phyloP scores from a whole-genome alignment of 306 rosid species.

The Herpetospermum pedunculosum region DNA sequence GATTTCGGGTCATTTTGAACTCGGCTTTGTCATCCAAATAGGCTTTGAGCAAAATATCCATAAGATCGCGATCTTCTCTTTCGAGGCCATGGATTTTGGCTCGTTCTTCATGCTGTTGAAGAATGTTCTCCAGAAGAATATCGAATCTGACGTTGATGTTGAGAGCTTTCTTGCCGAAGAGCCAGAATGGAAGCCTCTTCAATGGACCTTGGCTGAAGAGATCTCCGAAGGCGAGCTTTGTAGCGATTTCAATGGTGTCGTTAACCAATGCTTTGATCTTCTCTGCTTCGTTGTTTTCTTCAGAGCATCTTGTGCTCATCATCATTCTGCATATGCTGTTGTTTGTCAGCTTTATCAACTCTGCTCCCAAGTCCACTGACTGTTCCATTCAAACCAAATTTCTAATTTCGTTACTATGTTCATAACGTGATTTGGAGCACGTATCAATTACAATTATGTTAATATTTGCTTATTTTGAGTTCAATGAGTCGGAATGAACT shows the following conservation, averaged over 20 bases:
- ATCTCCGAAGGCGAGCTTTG: conserved; percentile 27
- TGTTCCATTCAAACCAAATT: neutral
- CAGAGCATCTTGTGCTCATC: conserved; percentile 25
- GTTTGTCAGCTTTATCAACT: conserved; percentile 27
- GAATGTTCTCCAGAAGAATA: conserved; percentile 34
- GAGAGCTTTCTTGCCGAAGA: conserved; percentile 31
- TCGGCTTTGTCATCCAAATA: conserved; percentile 40
- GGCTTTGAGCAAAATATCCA: conserved; percentile 48
- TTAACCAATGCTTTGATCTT: conserved; percentile 26
- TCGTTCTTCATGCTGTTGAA: conserved; percentile 43
- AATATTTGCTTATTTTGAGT: too few species aligned
- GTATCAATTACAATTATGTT: too few species aligned
- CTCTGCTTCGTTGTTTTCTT: conserved; percentile 26
- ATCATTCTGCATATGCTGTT: conserved; percentile 35
- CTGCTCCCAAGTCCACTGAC: conserved; percentile 24
- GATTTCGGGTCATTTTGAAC: conserved; percentile 34
- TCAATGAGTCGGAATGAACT: too few species aligned
- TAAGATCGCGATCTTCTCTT: conserved; percentile 29
- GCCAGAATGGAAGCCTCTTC: conserved; percentile 51
- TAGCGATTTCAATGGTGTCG: conserved; percentile 31
- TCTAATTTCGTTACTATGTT: neutral
- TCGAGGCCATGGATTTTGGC: conserved; percentile 23
- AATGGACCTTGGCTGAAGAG: conserved; percentile 27
- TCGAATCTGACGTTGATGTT: conserved; percentile 42
- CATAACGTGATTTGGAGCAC: too few species aligned